A percentile compares a stretch with the other conserved stretches of the same genome.
phyloP scores from a whole-genome alignment of 768 basidiomycete genomes.

The Suillus hirtellus region DNA sequence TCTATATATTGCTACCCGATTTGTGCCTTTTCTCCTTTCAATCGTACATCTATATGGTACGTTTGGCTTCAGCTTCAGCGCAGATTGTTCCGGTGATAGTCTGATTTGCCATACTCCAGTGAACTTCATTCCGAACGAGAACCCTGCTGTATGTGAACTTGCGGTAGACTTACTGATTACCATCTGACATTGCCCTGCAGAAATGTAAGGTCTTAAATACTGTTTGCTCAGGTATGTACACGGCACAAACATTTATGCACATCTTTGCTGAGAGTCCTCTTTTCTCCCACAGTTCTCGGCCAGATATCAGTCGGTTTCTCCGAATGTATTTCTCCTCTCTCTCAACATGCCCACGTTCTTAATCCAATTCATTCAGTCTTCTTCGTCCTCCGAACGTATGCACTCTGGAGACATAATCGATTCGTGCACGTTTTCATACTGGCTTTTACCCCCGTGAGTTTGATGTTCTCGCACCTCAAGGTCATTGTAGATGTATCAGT shows the following conservation, averaged over 20 bases:
- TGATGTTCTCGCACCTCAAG: background rate
- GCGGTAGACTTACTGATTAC: background rate
- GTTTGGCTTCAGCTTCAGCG: background rate
- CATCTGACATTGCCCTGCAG: background rate
- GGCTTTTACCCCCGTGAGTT: background rate
- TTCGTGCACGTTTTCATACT: too few relatives aligned
- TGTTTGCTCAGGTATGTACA: background rate
- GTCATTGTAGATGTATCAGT: background rate
- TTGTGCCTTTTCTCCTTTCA: background rate
- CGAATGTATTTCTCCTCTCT: background rate
- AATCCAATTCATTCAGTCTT: background rate
- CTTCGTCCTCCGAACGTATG: conserved; percentile 1
- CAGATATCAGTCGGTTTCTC: background rate
- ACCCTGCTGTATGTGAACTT: background rate
- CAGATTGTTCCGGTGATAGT: background rate
- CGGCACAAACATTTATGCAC: background rate
- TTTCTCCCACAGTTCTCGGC: background rate
- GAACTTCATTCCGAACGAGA: background rate
- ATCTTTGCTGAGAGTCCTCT: background rate
- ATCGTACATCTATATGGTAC: background rate
- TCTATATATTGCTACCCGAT: background rate
- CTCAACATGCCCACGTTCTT: too few relatives aligned
- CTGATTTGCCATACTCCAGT: background rate
- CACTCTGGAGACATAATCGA: background rate
- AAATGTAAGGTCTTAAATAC: background rate